phyloP scores from a whole-genome alignment of 371 early-diverging fungal species.

The Phascolomyces articulosus region DNA sequence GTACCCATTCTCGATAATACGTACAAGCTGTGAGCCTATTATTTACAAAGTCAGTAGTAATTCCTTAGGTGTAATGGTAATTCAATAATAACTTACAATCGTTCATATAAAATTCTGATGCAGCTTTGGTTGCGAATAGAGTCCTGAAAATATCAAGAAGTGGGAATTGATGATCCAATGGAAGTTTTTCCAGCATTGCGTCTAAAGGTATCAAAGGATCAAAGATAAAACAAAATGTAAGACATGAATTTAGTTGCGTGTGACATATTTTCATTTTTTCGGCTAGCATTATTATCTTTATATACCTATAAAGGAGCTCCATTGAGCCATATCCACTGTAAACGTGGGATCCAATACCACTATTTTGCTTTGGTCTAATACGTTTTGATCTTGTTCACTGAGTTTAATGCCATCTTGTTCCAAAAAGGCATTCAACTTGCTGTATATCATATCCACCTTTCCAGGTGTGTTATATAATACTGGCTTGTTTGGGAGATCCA shows the following conservation, averaged over 20 bases:
- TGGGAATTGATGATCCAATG: conserved; percentile 62
- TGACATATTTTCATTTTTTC: not conserved
- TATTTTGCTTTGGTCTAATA: conserved; percentile 26
- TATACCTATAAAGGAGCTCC: conserved; percentile 44
- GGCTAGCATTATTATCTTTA: not conserved
- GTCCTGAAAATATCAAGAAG: conserved; percentile 68
- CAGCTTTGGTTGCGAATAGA: conserved; percentile 44
- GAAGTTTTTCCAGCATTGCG: conserved; percentile 35
- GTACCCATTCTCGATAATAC: conserved; percentile 13
- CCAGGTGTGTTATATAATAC: conserved; percentile 58
- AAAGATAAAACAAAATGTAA: too few relatives aligned
- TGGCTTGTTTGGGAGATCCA: conserved; percentile 46
- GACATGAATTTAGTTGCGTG: too few relatives aligned
- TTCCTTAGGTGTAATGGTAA: not conserved
- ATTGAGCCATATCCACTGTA: conserved; percentile 19
- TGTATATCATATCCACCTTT: conserved; percentile 61
- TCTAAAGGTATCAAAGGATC: conserved; percentile 31
- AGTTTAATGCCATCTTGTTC: conserved; percentile 28
- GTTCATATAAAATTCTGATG: conserved; percentile 47
- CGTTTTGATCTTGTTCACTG: conserved; percentile 22
- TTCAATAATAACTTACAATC: conserved; percentile 37
- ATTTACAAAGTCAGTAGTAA: too few relatives aligned
- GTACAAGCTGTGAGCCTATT: conserved; percentile 20
- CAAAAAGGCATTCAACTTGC: conserved; percentile 54
- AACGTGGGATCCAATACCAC: not conserved